Conservation (phyloP, 225 moss, liverwort and hornwort species). For the Bryum argenteum region DNA sequence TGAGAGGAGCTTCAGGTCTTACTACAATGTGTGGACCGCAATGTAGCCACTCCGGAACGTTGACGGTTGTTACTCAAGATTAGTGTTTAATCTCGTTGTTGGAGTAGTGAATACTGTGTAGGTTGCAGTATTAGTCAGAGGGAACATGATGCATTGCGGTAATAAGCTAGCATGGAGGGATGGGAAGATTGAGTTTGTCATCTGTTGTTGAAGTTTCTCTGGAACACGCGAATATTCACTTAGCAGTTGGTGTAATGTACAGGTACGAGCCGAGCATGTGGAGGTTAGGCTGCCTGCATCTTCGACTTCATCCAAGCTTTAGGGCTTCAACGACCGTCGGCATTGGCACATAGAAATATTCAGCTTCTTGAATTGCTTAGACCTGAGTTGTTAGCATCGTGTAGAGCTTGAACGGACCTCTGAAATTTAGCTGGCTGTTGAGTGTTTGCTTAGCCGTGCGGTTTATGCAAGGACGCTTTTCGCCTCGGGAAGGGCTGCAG, state of each 20-base stretch:
- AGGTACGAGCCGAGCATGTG: slow-evolving; percentile 61
- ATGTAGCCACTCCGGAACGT: no score
- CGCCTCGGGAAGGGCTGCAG: slow-evolving; percentile 3
- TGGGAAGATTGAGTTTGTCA: slow-evolving; percentile 15
- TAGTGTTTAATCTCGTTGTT: slow-evolving; percentile 23
- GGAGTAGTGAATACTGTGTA: slow-evolving; percentile 16
- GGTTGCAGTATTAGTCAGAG: slow-evolving; percentile 6
- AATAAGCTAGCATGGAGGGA: neutral
- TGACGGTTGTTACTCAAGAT: neutral
- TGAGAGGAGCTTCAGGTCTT: neutral
- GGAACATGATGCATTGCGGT: slow-evolving; percentile 12
- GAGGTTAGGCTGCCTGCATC: slow-evolving; percentile 59
- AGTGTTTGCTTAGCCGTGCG: slow-evolving; percentile 4
- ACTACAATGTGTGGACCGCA: no score
- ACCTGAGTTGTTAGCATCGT: slow-evolving; percentile 22
- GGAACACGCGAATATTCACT: slow-evolving; percentile 48
- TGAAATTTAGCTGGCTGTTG: slow-evolving; percentile 21
- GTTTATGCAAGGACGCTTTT: slow-evolving; percentile 9
- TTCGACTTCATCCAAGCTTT: slow-evolving; percentile 36
- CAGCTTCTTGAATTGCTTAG: slow-evolving; percentile 28
- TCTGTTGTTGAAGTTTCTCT: slow-evolving; percentile 25
- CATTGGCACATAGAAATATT: slow-evolving; percentile 62
- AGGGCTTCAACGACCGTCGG: slow-evolving; percentile 51
- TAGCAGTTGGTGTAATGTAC: slow-evolving; percentile 43
- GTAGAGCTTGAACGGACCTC: slow-evolving; percentile 20